A percentile compares a stretch with the other conserved stretches of the same genome.
phyloP scores from a whole-genome alignment of 2,329 filamentous ascomycete species.

The Paecilomyces dactylethromorphus region DNA sequence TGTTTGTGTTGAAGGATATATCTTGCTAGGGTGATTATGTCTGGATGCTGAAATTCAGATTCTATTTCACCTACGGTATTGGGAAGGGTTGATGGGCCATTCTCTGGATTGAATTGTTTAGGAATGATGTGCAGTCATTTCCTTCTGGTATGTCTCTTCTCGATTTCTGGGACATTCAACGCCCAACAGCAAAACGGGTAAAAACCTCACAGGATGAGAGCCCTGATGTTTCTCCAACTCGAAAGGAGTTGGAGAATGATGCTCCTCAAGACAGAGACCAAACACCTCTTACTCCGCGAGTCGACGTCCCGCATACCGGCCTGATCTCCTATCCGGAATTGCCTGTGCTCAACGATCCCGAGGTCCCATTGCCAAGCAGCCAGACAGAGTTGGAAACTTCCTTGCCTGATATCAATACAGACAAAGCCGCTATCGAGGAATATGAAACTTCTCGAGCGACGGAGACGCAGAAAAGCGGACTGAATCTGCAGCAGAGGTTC shows the following conservation, averaged over 20 bases:
- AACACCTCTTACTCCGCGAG: not conserved
- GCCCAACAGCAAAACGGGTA: conserved; percentile 22
- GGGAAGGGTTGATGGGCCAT: not conserved
- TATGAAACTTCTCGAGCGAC: conserved; percentile 67
- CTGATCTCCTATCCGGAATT: not conserved
- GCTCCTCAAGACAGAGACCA: not conserved
- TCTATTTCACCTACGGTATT: not conserved
- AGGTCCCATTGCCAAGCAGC: conserved; percentile 21
- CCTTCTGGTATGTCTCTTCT: conserved; percentile 26
- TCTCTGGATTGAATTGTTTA: not conserved
- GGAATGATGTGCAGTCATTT: not conserved
- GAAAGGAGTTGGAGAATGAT: not conserved
- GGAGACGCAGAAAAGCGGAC: conserved; percentile 33
- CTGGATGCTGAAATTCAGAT: not conserved
- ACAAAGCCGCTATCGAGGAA: conserved; percentile 67
- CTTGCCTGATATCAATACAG: conserved; percentile 60
- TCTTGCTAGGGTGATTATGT: not conserved
- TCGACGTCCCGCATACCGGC: not conserved
- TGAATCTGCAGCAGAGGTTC: conserved; percentile 44
- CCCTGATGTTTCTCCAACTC: not conserved
- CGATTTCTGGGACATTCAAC: conserved; percentile 29
- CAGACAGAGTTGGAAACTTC: conserved; percentile 66
- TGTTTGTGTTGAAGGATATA: not conserved
- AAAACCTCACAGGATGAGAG: conserved; percentile 16
- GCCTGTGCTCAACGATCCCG: conserved; percentile 23